These are phyloP conservation scores for Yarrowia divulgata DNA, from an alignment of 805 yeast species.

Conservation along the genomic window DNA sequence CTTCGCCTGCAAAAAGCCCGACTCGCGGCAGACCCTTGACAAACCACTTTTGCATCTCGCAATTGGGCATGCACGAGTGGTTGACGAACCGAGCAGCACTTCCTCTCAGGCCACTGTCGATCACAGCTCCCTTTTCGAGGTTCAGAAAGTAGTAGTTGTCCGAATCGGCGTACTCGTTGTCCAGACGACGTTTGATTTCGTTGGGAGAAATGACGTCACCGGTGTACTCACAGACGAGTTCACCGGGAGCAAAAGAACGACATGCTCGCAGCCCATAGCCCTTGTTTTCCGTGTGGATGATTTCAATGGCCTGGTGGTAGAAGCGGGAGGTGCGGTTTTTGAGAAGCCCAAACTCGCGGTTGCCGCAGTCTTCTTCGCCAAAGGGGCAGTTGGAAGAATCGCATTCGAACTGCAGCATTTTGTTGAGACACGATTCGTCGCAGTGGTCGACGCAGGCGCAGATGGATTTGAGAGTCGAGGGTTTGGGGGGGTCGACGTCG, in stretches of 20 bases:
- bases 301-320: slow-evolving; percentile 43
- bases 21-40: slow-evolving; percentile 56
- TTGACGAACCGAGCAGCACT: slow-evolving; percentile 60
- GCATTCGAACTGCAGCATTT: slow-evolving; percentile 51
- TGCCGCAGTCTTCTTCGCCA: slow-evolving; percentile 51
- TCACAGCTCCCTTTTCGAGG: slow-evolving; percentile 55
- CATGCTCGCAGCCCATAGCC: slow-evolving; percentile 57
- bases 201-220: slow-evolving; percentile 57
- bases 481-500: slow-evolving; percentile 42
- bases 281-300: slow-evolving; percentile 52
- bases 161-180: slow-evolving; percentile 50
- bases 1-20: slow-evolving; percentile 56
- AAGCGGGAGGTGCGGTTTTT: slow-evolving; percentile 8
- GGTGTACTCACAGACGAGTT: slow-evolving; percentile 57
- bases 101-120: slow-evolving; percentile 57
- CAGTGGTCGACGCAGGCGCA: slow-evolving; percentile 48
- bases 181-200: slow-evolving; percentile 53
- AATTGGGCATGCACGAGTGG: slow-evolving; percentile 59
- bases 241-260: slow-evolving; percentile 51
- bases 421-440: slow-evolving; percentile 51
- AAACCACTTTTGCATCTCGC: slow-evolving; percentile 59
- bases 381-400: slow-evolving; percentile 49
- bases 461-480: slow-evolving; percentile 42
- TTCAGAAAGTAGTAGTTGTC: slow-evolving; percentile 54
- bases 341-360: slow-evolving; percentile 48